Base-by-base conservation (phyloP, 495 filamentous ascomycete genomes). In the Corynascus novoguineensis region DNA sequence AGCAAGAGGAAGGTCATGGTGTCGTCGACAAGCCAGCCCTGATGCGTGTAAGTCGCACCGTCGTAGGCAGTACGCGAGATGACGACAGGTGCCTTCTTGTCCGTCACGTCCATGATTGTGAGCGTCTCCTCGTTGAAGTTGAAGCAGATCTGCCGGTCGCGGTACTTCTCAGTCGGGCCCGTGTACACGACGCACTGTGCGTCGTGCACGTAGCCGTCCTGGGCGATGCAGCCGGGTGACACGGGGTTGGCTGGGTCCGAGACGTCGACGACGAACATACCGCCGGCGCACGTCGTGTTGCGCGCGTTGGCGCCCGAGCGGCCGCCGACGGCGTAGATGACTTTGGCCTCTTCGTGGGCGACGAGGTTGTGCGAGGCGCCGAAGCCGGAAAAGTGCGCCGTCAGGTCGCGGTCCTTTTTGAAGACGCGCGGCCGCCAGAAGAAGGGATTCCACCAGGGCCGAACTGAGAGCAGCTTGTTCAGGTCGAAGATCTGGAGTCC, bases 191-290 rank as follows among this genome's bases (percentile, higher is more conserved):
- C 62, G 59, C 82, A 84, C 60, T 84, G 81, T 0, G 82, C 80
- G 60, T 83, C 81, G 60, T 83, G 81, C 22, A 83, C 79, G 60
- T 84, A 84, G 56, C 81, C 81, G 64, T 82, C 81, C 17, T 68
- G 63, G 14, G 71, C 65, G 19, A 73, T 75, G 62, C 81, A 84
- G 1, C 81, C 80, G 0, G 79, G 73, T 1, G 67, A 76, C 0
- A 68, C 73, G 19, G 80, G 78, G 51, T 79, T 79, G 25, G 74
- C 62, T 24, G 78, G 62, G 60, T 80, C 68, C 3, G 72, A 68
- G 17, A 81, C 53, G 61, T 83, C 80, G 59, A 84, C 78, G 61
- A 81, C 75, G 67, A 82, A 77, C 45, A 83, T 70, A 14, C 81
- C 81, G 25, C 70, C 73, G 11, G 57, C 61, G 70, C 81, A 83